These are phyloP conservation scores for Nemania sp. DNA, from an alignment of 2,329 filamentous ascomycete species.

Conservation along the genomic window DNA sequence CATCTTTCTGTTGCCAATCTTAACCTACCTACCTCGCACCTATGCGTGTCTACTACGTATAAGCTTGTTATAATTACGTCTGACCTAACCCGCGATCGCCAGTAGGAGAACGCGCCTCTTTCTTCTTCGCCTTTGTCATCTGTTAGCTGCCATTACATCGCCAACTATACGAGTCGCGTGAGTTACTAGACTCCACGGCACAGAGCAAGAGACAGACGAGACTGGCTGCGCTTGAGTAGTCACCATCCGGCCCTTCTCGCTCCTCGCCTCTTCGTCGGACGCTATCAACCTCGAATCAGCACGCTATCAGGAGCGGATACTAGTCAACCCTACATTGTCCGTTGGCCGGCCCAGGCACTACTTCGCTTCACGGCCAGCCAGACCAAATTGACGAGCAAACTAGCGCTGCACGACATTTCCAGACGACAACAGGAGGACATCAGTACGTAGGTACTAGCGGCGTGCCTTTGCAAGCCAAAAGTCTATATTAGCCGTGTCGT, in stretches of 20 bases:
- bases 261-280: too few species aligned
- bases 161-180: conserved; percentile 12
- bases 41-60: conserved; percentile 1
- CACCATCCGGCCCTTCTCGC: neutral
- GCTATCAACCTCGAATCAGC: neutral
- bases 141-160: neutral
- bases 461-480: neutral
- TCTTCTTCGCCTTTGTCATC: neutral
- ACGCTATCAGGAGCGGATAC: neutral
- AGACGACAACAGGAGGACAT: too few species aligned
- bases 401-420: too few species aligned
- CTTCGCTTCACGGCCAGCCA: too few species aligned
- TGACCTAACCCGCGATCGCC: neutral
- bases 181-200: conserved; percentile 12
- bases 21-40: conserved; percentile 13
- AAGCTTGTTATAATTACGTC: neutral
- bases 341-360: too few species aligned
- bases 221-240: conserved; percentile 3
- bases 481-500: neutral
- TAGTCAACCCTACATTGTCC: too few species aligned
- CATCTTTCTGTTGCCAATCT: neutral
- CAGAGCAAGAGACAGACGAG: neutral
- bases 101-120: neutral
- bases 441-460: neutral
- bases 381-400: neutral